Evolutionary conservation across 257 asterid genomes (phyloP), one percentile per base, ranked within the genome.

Genomic region (Nicotiana sylvestris): DNA sequence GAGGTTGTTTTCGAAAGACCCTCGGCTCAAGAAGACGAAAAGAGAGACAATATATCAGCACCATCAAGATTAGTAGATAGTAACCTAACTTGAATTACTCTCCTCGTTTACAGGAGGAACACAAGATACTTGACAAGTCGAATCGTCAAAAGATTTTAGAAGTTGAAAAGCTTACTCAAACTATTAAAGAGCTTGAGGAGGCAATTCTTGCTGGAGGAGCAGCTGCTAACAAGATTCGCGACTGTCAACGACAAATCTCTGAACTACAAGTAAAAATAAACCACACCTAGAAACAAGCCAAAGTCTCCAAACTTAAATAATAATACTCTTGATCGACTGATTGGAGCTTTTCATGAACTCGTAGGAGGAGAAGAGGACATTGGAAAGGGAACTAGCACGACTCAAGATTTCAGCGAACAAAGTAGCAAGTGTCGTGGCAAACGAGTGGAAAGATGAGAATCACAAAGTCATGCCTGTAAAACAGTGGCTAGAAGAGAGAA

Each of bases 401-500:
- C 80, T 85, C 29, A 94, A 92, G 88, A 95, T 95, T 68, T 91
- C 97, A 79, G 99, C 94, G 55, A 94, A 90, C 82, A 87, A 98
- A 66, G 85, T 92, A 74, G 99, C 98, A 66, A 85, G 85, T 1
- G 91, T 88, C 62, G 95, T 92, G 84, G 99, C 99, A 70, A 96
- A 92, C 35, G 99, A 96, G 85, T 96, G 99, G 99, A 96, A 96
- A 86, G 97, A 93, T 76, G 99, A 92, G 67, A 96, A 91, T 51
- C 92, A 89, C 90, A 93, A 86, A 88, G 96, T 96, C 53, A 96
- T 95, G 97, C 99, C 99, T 33, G 96, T 94, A 65, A 95, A 88
- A 86, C 98, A 95, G 86, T 95, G 99, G 99, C 88, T 94, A 66
- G 97, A 95, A 85, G 98, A 95, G 87, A 92, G 99, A 89, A 91